phyloP scores from a whole-genome alignment of 768 basidiomycete species.

The Auricularia sp. region DNA sequence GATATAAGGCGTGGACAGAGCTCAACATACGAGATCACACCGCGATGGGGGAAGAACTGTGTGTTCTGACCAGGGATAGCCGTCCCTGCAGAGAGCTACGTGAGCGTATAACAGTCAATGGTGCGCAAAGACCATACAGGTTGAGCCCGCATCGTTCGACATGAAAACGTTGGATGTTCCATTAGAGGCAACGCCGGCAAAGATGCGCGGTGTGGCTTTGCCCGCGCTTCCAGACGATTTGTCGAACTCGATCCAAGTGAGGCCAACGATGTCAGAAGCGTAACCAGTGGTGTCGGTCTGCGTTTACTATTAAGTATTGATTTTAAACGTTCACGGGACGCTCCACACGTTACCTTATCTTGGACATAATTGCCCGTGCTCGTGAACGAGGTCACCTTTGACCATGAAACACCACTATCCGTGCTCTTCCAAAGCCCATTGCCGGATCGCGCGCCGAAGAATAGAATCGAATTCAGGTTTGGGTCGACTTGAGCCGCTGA shows the following conservation, averaged over 20 bases:
- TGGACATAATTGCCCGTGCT: constrained; percentile 34
- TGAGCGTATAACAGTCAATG: background rate
- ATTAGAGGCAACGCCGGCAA: constrained; percentile 53
- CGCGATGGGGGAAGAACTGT: constrained; percentile 53
- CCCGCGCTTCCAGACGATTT: constrained; percentile 44
- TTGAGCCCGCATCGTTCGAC: constrained; percentile 42
- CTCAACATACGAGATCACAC: constrained; percentile 36
- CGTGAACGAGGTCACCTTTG: constrained; percentile 48
- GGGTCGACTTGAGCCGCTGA: constrained; percentile 56
- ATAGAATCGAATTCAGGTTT: constrained; percentile 48
- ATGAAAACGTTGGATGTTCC: constrained; percentile 48
- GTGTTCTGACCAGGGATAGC: constrained; percentile 49
- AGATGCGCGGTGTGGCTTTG: constrained; percentile 48
- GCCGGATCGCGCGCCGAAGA: constrained; percentile 54
- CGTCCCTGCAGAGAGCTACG: constrained; percentile 30
- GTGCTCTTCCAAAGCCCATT: constrained; percentile 60
- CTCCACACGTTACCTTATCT: constrained; percentile 24
- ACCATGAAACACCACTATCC: constrained; percentile 47
- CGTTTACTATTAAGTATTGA: constrained; percentile 34
- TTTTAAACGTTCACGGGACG: too few species aligned
- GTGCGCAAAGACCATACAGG: constrained; percentile 32
- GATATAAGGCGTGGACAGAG: background rate
- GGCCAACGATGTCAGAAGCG: constrained; percentile 29
- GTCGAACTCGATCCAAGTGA: constrained; percentile 60
- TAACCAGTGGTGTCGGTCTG: constrained; percentile 35